Conservation (phyloP, 768 basidiomycete species). For the Lactarius akahatsu region DNA sequence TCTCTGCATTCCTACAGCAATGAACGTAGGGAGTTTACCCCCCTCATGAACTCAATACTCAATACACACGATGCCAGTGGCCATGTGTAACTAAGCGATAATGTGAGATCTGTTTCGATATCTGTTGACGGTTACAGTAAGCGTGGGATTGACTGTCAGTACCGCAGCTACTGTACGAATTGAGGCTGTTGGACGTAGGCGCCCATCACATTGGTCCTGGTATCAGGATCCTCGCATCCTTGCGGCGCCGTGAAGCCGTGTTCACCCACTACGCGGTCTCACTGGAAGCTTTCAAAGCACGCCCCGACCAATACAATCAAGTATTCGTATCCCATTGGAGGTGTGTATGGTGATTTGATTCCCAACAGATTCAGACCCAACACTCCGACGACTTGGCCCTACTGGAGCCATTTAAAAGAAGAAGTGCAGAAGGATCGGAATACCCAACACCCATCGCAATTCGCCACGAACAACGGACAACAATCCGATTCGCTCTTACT, state of each 20-base stretch:
- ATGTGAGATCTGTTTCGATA: background rate
- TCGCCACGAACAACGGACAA: background rate
- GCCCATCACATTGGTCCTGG: background rate
- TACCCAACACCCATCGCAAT: background rate
- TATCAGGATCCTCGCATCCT: background rate
- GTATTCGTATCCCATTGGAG: conserved; percentile 7
- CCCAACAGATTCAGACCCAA: background rate
- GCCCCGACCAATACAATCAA: background rate
- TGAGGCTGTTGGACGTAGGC: background rate
- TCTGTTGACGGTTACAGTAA: background rate
- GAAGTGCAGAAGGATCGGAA: background rate
- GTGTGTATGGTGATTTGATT: background rate
- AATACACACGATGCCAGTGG: background rate
- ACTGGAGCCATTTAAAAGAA: conserved; percentile 1
- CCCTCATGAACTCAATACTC: background rate
- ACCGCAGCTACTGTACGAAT: background rate
- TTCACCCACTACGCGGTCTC: background rate
- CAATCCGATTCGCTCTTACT: background rate
- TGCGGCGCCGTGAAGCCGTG: background rate
- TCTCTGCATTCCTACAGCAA: background rate
- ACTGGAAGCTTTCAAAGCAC: background rate
- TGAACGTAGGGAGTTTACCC: background rate
- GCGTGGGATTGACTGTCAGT: background rate
- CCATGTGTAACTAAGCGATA: background rate
- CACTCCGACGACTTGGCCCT: background rate